phyloP scores from a whole-genome alignment of 495 filamentous ascomycete genomes.

The Ramalina peruviana region DNA sequence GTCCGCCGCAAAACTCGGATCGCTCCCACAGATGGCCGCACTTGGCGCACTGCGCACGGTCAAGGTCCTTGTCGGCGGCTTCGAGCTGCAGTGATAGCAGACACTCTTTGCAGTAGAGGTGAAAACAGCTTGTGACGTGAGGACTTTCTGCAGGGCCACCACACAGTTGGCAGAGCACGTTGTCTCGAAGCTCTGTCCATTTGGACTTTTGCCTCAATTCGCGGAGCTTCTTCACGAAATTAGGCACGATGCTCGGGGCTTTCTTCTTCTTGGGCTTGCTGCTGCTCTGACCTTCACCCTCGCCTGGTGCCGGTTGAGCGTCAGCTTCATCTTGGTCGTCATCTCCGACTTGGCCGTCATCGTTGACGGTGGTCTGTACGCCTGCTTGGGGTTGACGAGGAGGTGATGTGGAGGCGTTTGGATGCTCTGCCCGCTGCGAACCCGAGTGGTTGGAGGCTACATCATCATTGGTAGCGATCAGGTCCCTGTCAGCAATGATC shows the following conservation, averaged over 20 bases:
- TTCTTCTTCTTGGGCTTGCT: too few relatives aligned
- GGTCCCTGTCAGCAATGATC: not conserved
- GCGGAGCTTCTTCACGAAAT: slow-evolving; percentile 15
- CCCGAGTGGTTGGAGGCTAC: too few relatives aligned
- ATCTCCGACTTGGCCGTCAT: slow-evolving; percentile 3
- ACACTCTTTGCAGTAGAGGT: slow-evolving; percentile 36
- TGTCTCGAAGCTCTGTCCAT: slow-evolving; percentile 19
- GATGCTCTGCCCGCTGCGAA: too few relatives aligned
- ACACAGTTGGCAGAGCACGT: slow-evolving; percentile 27
- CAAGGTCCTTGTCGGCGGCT: slow-evolving; percentile 10
- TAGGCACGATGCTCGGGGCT: too few relatives aligned
- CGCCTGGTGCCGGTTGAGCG: not conserved
- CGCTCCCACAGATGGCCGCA: slow-evolving; percentile 13
- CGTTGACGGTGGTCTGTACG: slow-evolving; percentile 1
- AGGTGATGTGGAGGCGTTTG: too few relatives aligned
- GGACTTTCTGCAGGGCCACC: slow-evolving; percentile 14
- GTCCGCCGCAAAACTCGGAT: slow-evolving; percentile 1
- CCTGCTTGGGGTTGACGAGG: slow-evolving; percentile 18
- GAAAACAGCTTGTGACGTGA: slow-evolving; percentile 31
- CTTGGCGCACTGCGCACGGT: slow-evolving; percentile 12
- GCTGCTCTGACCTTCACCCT: not conserved
- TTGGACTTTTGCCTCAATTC: slow-evolving; percentile 16
- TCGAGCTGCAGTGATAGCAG: slow-evolving; percentile 18
- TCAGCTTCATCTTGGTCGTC: slow-evolving; percentile 11
- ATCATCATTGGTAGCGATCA: too few relatives aligned